Conservation (phyloP, 306 rosid species). For the Glycyrrhiza uralensis region DNA sequence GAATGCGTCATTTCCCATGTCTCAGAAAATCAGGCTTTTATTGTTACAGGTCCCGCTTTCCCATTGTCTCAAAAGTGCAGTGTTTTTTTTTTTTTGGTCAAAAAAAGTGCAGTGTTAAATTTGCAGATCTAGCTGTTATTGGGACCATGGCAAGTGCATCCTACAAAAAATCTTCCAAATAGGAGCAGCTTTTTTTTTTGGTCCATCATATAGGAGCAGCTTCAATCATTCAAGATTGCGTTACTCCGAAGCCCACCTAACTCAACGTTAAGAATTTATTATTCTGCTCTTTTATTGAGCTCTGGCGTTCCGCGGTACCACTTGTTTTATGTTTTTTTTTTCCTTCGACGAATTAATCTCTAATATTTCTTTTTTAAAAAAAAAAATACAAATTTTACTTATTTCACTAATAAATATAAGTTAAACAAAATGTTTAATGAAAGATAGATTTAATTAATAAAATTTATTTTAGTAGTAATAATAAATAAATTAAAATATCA, state of each 20-base stretch:
- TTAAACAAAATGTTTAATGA: no score
- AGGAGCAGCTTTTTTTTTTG: no score
- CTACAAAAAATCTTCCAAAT: conserved; percentile 27
- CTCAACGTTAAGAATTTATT: conserved; percentile 36
- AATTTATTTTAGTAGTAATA: no score
- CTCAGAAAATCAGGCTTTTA: conserved; percentile 40
- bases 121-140: conserved; percentile 41
- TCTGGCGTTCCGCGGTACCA: conserved; percentile 8
- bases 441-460: no score
- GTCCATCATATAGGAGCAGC: no score
- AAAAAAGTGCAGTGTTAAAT: conserved; percentile 33
- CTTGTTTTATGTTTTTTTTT: neutral
- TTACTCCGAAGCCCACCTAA: conserved; percentile 34
- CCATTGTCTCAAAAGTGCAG: conserved; percentile 21
- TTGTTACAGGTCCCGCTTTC: conserved; percentile 31
- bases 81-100: no score
- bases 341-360: neutral
- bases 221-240: conserved; percentile 45
- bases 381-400: neutral
- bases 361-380: neutral
- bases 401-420: neutral
- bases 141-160: conserved; percentile 52
- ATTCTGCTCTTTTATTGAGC: conserved; percentile 10
- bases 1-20: conserved; percentile 52
- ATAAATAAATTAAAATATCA: no score